Evolutionary conservation across 257 asterid genomes (phyloP).

Genomic region (Solanum infundibuliforme): DNA sequence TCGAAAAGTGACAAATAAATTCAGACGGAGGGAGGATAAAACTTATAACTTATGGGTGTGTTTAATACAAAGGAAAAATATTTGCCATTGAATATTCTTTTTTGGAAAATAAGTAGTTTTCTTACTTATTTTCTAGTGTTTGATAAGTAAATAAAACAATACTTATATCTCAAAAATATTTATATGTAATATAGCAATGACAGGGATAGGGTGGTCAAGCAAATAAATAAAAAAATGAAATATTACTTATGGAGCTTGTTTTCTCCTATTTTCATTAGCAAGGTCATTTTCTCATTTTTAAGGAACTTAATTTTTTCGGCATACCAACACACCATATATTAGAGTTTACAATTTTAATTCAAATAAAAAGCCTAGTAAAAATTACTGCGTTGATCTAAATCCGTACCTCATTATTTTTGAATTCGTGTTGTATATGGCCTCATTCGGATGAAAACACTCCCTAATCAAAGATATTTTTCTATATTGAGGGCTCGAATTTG

Average conservation of each 20-base stretch:
- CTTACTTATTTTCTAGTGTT: neutral
- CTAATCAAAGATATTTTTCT: no score
- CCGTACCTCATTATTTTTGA: no score
- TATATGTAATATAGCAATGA: neutral
- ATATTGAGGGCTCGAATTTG: fast-evolving
- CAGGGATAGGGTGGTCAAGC: neutral
- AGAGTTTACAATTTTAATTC: neutral
- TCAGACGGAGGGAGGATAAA: neutral
- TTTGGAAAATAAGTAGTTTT: neutral
- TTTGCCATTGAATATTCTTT: neutral
- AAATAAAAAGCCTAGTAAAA: neutral
- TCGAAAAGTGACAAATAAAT: neutral
- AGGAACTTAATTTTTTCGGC: no score
- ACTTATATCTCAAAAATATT: neutral
- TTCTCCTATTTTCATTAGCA: neutral
- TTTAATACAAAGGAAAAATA: neutral
- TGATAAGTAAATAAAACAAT: neutral
- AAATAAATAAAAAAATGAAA: neutral
- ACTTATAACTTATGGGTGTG: neutral
- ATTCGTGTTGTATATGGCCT: no score
- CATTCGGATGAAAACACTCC: no score
- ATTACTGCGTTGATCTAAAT: neutral
- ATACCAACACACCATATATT: neutral
- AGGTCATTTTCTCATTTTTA: neutral
- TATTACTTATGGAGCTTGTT: neutral